These are phyloP conservation scores for Apiospora arundinis DNA, from an alignment of 2,329 filamentous ascomycete genomes.

Conservation along the genomic window DNA sequence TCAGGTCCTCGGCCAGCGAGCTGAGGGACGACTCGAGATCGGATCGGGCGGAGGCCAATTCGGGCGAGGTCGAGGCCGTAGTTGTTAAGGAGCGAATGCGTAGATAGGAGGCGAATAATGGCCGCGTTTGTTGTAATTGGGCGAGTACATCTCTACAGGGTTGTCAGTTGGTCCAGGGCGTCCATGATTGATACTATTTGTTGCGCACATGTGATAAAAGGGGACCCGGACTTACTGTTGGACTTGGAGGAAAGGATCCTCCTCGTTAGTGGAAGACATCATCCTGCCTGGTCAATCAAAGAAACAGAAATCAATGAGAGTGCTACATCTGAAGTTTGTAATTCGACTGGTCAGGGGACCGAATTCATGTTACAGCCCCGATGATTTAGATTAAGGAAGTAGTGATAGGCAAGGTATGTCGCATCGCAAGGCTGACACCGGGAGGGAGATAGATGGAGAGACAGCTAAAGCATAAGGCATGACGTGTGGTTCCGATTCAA, in stretches of 20 bases:
- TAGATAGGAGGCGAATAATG: conserved; percentile 92
- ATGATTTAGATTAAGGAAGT: neutral
- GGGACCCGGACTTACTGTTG: conserved; percentile 60
- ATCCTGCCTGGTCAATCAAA: conserved; percentile 49
- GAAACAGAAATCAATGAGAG: neutral
- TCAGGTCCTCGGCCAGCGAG: conserved; percentile 80
- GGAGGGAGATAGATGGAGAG: neutral
- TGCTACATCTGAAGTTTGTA: conserved; percentile 16
- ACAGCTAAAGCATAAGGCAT: neutral
- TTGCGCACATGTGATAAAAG: neutral
- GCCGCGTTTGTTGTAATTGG: conserved; percentile 79
- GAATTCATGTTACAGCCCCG: neutral
- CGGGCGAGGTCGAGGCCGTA: conserved; percentile 73
- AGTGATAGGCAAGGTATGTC: neutral
- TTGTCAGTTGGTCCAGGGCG: conserved; percentile 1
- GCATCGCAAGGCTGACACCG: conserved; percentile 15
- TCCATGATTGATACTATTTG: conserved; percentile 21
- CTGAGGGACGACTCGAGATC: conserved; percentile 72
- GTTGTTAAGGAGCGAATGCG: conserved; percentile 77
- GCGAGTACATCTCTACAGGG: conserved; percentile 81
- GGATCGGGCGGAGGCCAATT: conserved; percentile 78
- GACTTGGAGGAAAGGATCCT: conserved; percentile 76
- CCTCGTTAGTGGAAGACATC: conserved; percentile 72
- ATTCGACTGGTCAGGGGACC: neutral
- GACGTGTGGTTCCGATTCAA: conserved; percentile 18